Evolutionary conservation across 2,329 filamentous ascomycete species (phyloP).

Genomic region (Venturia pyrina): DNA sequence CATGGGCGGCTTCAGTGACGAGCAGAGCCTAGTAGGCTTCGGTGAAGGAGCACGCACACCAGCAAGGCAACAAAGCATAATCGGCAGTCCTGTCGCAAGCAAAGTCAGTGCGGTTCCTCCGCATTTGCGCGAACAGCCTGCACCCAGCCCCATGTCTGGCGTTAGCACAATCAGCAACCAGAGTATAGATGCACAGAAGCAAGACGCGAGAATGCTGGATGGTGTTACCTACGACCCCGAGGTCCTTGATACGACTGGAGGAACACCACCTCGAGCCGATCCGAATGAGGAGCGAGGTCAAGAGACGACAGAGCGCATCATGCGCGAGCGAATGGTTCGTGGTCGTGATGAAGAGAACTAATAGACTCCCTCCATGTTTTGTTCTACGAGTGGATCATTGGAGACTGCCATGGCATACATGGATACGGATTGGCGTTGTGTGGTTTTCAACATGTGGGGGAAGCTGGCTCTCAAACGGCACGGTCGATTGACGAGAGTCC

Average conservation of each 20-base stretch:
- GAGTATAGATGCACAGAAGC: slow-evolving; percentile 25
- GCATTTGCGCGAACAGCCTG: slow-evolving; percentile 21
- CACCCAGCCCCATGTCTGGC: slow-evolving; percentile 24
- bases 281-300: slow-evolving; percentile 10
- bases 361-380: neutral
- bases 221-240: slow-evolving; percentile 36
- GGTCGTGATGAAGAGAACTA: neutral
- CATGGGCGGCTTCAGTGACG: slow-evolving; percentile 74
- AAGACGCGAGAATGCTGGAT: slow-evolving; percentile 34
- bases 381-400: neutral
- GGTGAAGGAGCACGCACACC: slow-evolving; percentile 70
- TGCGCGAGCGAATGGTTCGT: slow-evolving; percentile 8
- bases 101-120: slow-evolving; percentile 18
- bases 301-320: slow-evolving; percentile 12
- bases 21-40: slow-evolving; percentile 80
- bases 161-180: slow-evolving; percentile 22
- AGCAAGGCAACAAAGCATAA: slow-evolving; percentile 50
- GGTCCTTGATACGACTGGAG: slow-evolving; percentile 30
- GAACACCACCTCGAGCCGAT: slow-evolving; percentile 18
- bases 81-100: slow-evolving; percentile 65
- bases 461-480: neutral
- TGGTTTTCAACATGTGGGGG: neutral
- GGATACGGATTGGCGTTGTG: neutral
- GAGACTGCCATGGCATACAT: neutral
- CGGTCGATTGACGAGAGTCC: neutral